Percentiles rank a stretch among this genome's conserved stretches.
These are phyloP conservation scores for Solanum boliviense DNA, from an alignment of 257 asterid genomes.

Conservation along the genomic window DNA sequence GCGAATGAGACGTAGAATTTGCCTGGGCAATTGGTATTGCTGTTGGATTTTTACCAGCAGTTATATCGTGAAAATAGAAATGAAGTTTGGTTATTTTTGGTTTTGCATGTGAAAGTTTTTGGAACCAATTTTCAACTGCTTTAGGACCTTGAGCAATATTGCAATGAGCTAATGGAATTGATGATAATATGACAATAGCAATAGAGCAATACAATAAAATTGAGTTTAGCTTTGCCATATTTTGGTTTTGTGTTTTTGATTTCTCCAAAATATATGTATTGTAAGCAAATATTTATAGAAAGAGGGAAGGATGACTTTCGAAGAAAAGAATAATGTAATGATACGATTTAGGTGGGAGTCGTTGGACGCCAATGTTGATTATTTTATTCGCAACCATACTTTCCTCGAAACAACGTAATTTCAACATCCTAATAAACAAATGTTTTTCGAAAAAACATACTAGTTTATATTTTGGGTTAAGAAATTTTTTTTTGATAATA, in stretches of 20 bases:
- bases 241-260: neutral
- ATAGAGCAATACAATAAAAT: neutral
- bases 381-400: neutral
- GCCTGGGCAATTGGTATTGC: conserved; percentile 9
- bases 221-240: neutral
- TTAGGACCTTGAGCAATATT: conserved; percentile 3
- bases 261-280: neutral
- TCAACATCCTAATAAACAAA: neutral
- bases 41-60: conserved; percentile 11
- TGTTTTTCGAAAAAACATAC: neutral
- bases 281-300: neutral
- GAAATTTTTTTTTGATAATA: neutral
- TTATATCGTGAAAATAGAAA: conserved; percentile 34
- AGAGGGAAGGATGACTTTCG: neutral
- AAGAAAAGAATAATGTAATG: neutral
- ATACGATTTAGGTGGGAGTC: neutral
- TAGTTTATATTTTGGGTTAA: neutral
- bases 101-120: conserved; percentile 7
- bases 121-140: conserved; percentile 18
- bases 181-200: neutral
- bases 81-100: conserved; percentile 23
- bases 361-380: neutral
- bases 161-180: neutral
- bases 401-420: neutral
- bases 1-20: conserved; percentile 13